These are phyloP conservation scores for Austroboletus novae-zelandiae DNA, from an alignment of 1,284 basidiomycete genomes.

Conservation along the genomic window DNA sequence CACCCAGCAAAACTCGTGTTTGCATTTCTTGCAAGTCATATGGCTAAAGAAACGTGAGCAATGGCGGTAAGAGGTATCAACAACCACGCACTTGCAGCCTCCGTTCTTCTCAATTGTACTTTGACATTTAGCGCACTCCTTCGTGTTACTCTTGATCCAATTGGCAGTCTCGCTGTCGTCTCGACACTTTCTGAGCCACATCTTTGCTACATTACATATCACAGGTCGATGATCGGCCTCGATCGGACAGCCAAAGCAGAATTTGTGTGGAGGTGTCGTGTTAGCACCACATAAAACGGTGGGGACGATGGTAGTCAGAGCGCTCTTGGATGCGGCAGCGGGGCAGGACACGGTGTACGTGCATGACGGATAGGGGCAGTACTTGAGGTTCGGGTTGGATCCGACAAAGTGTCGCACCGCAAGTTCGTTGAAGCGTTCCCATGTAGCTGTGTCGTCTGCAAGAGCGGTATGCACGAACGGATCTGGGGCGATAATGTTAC, in stretches of 20 bases:
- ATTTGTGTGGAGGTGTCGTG: conserved; percentile 56
- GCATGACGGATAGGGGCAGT: conserved; percentile 87
- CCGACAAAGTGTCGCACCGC: conserved; percentile 90
- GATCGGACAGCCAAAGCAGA: conserved; percentile 90
- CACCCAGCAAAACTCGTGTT: conserved; percentile 84
- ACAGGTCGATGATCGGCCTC: conserved; percentile 90
- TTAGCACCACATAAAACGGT: conserved; percentile 79
- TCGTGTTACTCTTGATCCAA: conserved; percentile 99
- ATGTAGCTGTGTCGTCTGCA: conserved; percentile 46
- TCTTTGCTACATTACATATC: conserved; percentile 83
- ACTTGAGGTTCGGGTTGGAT: conserved; percentile 82
- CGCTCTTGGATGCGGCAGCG: conserved; percentile 66
- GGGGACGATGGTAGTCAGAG: conserved; percentile 81
- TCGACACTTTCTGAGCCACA: conserved; percentile 97
- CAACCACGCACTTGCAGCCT: conserved; percentile 88
- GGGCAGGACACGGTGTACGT: conserved; percentile 90
- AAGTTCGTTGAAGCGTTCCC: conserved; percentile 79
- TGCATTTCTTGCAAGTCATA: conserved; percentile 99
- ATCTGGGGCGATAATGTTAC: conserved; percentile 74
- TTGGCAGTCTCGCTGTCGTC: conserved; percentile 99
- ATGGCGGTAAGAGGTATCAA: background rate
- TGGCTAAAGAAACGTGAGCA: conserved; percentile 54
- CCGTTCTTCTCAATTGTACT: conserved; percentile 99
- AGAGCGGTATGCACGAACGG: conserved; percentile 44
- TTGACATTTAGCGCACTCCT: conserved; percentile 94